A percentile compares a stretch with the other conserved stretches of the same genome.
Conservation (phyloP, 176 grass and related monocot genomes). For the Zea mays region Zm-B73-REFERENCE-NAM-5.0 NC_050102.1:159435001-159435500, state of each 20-base stretch:
- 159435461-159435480: constrained; percentile 86
- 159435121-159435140: neutral
- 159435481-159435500: constrained; percentile 25
- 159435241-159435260: constrained; percentile 97
- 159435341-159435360: constrained; percentile 93
- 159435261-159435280: constrained; percentile 96
- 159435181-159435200: constrained; percentile 7
- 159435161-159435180: neutral
- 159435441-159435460: constrained; percentile 94
- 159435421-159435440: constrained; percentile 99
- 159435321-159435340: constrained; percentile 98
- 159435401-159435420: constrained; percentile 99
- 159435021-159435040: too few relatives aligned
- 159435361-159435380: constrained; percentile 97
- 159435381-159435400: constrained; percentile 98
- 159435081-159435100: too few relatives aligned
- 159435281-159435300: constrained; percentile 98
- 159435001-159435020: too few relatives aligned
- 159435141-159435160: constrained; percentile 3
- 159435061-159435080: too few relatives aligned
- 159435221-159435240: constrained; percentile 97
- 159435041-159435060: too few relatives aligned
- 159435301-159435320: constrained; percentile 97
- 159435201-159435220: constrained; percentile 52
- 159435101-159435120: too few relatives aligned